Conservation (phyloP, 352 stramenopile genomes). For the Proteromonas lacertae region DNA sequence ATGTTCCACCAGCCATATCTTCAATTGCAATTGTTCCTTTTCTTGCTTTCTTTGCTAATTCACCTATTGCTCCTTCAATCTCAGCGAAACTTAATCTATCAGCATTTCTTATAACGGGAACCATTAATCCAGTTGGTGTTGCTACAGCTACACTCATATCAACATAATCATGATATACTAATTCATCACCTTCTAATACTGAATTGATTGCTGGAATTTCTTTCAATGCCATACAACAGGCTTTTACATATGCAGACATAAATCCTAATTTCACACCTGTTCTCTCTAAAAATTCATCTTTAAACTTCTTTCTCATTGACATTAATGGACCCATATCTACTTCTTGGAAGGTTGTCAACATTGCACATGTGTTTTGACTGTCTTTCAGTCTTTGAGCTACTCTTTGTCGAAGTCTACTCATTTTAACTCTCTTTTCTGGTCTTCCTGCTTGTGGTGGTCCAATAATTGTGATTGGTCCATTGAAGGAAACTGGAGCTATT, state of each 20-base stretch:
- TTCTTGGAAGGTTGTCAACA: conserved; percentile 97
- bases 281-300: conserved; percentile 65
- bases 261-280: conserved; percentile 89
- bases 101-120: conserved; percentile 84
- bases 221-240: conserved; percentile 47
- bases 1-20: conserved; percentile 82
- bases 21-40: conserved; percentile 31
- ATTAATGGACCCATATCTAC: conserved; percentile 70
- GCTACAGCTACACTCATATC: conserved; percentile 90
- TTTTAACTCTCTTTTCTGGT: conserved; percentile 58
- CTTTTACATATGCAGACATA: conserved; percentile 90
- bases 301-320: conserved; percentile 36
- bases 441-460: conserved; percentile 4
- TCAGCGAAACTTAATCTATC: conserved; percentile 43
- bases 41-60: conserved; percentile 43
- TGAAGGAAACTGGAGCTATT: not conserved
- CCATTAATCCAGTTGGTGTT: conserved; percentile 66
- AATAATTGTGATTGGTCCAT: not conserved
- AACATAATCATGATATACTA: conserved; percentile 91
- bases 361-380: conserved; percentile 81
- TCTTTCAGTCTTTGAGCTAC: conserved; percentile 79
- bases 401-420: conserved; percentile 71
- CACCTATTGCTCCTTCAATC: conserved; percentile 67
- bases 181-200: conserved; percentile 84
- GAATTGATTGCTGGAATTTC: conserved; percentile 81